These are phyloP conservation scores for Plectosphaerella cucumerina DNA, from an alignment of 2,329 filamentous ascomycete genomes.

Conservation along the genomic window DNA sequence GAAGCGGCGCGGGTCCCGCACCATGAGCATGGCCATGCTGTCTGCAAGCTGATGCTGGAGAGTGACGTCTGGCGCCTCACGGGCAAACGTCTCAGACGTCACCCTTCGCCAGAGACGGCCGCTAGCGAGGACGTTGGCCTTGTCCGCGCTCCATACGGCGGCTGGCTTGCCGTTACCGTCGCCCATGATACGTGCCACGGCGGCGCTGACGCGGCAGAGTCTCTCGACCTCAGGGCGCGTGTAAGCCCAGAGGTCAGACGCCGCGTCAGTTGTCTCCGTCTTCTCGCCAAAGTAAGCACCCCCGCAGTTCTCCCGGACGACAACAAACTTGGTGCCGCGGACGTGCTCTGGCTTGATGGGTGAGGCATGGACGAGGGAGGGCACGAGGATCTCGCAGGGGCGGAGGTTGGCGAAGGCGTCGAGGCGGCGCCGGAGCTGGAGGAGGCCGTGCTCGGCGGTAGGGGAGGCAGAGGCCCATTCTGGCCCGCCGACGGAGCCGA, in stretches of 20 bases:
- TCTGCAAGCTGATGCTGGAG: constrained; percentile 42
- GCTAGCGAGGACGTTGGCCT: constrained; percentile 49
- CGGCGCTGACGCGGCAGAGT: constrained; percentile 39
- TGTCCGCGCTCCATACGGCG: constrained; percentile 43
- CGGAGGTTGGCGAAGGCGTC: constrained; percentile 47
- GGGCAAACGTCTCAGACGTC: constrained; percentile 32
- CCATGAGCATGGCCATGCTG: constrained; percentile 43
- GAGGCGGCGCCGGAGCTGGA: constrained; percentile 33
- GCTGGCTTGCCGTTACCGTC: constrained; percentile 25
- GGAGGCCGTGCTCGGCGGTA: constrained; percentile 39
- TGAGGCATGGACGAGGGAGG: constrained; percentile 31
- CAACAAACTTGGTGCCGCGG: constrained; percentile 40
- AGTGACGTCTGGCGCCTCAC: constrained; percentile 37
- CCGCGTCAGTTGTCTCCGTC: constrained; percentile 34
- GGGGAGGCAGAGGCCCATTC: constrained; percentile 36
- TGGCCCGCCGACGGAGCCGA: constrained; percentile 43
- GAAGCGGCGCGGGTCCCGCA: constrained; percentile 39
- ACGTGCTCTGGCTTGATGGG: constrained; percentile 42
- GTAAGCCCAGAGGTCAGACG: constrained; percentile 45
- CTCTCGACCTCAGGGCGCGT: constrained; percentile 39
- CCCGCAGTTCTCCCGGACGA: constrained; percentile 46
- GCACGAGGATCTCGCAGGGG: constrained; percentile 41
- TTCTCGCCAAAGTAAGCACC: constrained; percentile 47
- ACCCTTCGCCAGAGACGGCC: constrained; percentile 43
- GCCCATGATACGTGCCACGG: constrained; percentile 32